Base-by-base conservation (phyloP, 768 basidiomycete genomes). In the Chalciporus pseudorubinellus region DNA sequence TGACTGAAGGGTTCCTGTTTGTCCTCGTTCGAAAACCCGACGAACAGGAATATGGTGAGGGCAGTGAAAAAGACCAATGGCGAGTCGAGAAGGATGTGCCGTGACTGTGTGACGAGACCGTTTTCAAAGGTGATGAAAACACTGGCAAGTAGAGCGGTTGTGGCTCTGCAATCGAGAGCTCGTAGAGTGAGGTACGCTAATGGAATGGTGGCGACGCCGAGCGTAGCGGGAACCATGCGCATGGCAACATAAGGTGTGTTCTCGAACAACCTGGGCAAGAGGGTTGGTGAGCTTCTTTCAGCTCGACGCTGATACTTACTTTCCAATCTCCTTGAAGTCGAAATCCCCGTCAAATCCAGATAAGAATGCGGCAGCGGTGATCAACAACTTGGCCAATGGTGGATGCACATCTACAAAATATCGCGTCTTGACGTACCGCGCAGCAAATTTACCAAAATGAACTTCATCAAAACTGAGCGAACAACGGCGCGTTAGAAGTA, bases 61-160 rank as follows among this genome's bases (percentile, higher is more conserved):
- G 92, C 92, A 20, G 95, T 98, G 76, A 98, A 99, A 78, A 99
- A 98, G 61, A 99, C 81, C 57, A 99, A 81, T n/a, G 94, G 95
- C 14, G 94, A 94, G 70, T 99, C 97, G 66, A 99, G 87, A 42
- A 99, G 89, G 70, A 99, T 98, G 63, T 93, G 85, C 12, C 97
- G 85, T 3, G 94, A 97, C 68, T 99, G 97, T 12, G 95, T 97
- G 68, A 95, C 77, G 57, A 98, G 76, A 13, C 89, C 94, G 66
- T 99, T 99, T 72, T 99, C 97, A 70, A 99, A 98, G 1, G 88
- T 93, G 73, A 99, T 77, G 70, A 98, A 86, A 54, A 95, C 76
- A 13, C 93, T 81, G 19, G 89, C 92, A 53, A 99, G 84, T 60
- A 97, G 82, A 55, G 97, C 87, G 39, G 97, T 92, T 18, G 92